Evolutionary conservation across 1,139 yeast species (phyloP).

Genomic region (Candida mesenterica): DNA sequence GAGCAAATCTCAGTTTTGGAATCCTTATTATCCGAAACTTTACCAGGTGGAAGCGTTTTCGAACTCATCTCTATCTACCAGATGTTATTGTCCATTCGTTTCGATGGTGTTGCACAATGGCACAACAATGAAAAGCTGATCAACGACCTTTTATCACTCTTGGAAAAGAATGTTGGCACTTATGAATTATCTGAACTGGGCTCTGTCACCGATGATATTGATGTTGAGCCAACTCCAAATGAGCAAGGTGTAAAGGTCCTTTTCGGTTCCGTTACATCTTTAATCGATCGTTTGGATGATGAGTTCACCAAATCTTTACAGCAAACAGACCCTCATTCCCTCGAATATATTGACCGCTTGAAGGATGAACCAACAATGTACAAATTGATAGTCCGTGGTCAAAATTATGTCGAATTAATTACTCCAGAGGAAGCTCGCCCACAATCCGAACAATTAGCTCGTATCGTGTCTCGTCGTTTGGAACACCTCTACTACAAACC

Average conservation of each 20-base stretch:
- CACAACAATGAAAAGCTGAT: conserved; percentile 64
- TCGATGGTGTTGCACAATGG: conserved; percentile 86
- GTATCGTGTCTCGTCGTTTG: conserved; percentile 80
- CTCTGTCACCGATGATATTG: conserved; percentile 73
- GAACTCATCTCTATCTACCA: conserved; percentile 78
- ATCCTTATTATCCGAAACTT: conserved; percentile 43
- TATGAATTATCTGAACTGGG: conserved; percentile 83
- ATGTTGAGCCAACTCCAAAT: conserved; percentile 69
- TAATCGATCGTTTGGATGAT: conserved; percentile 91
- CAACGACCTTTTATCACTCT: conserved; percentile 57
- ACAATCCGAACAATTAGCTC: conserved; percentile 62
- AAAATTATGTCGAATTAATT: conserved; percentile 74
- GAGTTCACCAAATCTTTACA: conserved; percentile 88
- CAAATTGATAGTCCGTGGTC: conserved; percentile 76
- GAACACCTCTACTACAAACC: conserved; percentile 96
- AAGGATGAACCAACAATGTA: conserved; percentile 83
- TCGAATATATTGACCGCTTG: conserved; percentile 87
- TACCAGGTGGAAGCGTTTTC: conserved; percentile 45
- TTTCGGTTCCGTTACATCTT: conserved; percentile 80
- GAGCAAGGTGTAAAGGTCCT: conserved; percentile 66
- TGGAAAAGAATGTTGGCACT: conserved; percentile 57
- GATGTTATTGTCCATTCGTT: conserved; percentile 83
- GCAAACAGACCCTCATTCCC: conserved; percentile 90
- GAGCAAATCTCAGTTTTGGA: conserved; percentile 79
- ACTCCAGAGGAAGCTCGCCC: conserved; percentile 46